phyloP scores from a whole-genome alignment of 2,329 filamentous ascomycete species.

The Teratosphaeria destructans region DNA sequence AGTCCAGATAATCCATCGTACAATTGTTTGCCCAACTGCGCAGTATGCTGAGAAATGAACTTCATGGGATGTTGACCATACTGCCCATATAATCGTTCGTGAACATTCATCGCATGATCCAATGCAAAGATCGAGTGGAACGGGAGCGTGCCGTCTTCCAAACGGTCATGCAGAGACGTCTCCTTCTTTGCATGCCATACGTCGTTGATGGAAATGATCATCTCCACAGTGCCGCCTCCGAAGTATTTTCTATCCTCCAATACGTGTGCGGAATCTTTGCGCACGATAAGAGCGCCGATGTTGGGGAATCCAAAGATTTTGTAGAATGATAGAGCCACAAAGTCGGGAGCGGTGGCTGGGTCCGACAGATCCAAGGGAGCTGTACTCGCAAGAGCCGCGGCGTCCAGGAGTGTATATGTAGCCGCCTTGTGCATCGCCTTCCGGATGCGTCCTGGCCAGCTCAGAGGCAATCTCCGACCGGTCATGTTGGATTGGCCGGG shows the following conservation, averaged over 20 bases:
- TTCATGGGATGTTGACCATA: conserved; percentile 49
- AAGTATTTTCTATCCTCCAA: conserved; percentile 51
- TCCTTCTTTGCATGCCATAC: conserved; percentile 46
- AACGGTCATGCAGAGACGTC: conserved; percentile 46
- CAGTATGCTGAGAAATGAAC: conserved; percentile 49
- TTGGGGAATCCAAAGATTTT: conserved; percentile 60
- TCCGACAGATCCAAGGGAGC: conserved; percentile 47
- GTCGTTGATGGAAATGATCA: conserved; percentile 44
- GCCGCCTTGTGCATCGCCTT: conserved; percentile 24
- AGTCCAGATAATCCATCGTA: conserved; percentile 40
- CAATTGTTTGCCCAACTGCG: conserved; percentile 41
- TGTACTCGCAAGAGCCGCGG: conserved; percentile 55
- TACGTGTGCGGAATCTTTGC: conserved; percentile 45
- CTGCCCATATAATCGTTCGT: conserved; percentile 45
- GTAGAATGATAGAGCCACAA: conserved; percentile 51
- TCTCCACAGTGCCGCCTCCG: conserved; percentile 56
- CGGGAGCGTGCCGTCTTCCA: conserved; percentile 58
- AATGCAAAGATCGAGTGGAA: conserved; percentile 57
- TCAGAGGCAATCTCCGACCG: conserved; percentile 26
- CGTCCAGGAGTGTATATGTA: conserved; percentile 48
- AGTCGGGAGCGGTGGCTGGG: conserved; percentile 45
- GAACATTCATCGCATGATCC: conserved; percentile 48
- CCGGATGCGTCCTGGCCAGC: conserved; percentile 25
- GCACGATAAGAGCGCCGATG: conserved; percentile 50
- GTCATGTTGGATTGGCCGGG: conserved; percentile 33